A percentile compares a stretch with the other conserved stretches of the same genome.
These are phyloP conservation scores for Penicillium oxalicum DNA, from an alignment of 2,329 filamentous ascomycete genomes.

Conservation along the genomic window DNA sequence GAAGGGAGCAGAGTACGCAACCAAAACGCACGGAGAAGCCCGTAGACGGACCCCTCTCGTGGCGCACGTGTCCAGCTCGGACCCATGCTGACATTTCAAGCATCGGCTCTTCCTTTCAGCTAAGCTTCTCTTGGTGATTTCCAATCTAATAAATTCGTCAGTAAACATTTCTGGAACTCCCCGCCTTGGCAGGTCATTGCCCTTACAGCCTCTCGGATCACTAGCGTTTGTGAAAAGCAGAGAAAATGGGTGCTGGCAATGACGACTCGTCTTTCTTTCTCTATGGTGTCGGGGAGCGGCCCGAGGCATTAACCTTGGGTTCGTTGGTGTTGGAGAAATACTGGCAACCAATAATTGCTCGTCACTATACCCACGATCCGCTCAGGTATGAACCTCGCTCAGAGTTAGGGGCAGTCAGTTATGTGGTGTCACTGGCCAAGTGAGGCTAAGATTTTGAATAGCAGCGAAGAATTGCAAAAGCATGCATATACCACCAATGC, in stretches of 20 bases:
- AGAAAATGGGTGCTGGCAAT: constrained; percentile 6
- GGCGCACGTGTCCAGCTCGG: no score
- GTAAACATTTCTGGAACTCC: no score
- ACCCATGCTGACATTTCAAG: no score
- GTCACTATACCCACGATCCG: constrained; percentile 20
- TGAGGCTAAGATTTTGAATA: background rate
- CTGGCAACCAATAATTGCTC: constrained; percentile 23
- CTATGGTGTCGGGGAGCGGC: constrained; percentile 22
- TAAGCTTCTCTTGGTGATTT: no score
- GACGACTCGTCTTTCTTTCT: constrained; percentile 24
- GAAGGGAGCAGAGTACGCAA: constrained; percentile 1
- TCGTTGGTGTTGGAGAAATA: constrained; percentile 23
- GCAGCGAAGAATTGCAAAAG: constrained; percentile 13
- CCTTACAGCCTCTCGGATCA: no score
- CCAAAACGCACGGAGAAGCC: no score
- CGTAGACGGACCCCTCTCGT: no score
- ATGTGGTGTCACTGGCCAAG: no score
- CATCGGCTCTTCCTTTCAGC: no score
- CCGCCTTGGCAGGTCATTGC: no score
- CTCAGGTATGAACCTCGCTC: constrained; percentile 11
- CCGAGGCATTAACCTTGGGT: constrained; percentile 22
- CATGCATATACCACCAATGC: constrained; percentile 16
- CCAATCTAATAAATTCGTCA: no score
- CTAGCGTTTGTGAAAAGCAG: no score
- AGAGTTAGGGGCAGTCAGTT: background rate